A percentile compares a stretch with the other conserved stretches of the same genome.
Evolutionary conservation across 2,329 filamentous ascomycete species (phyloP).

Genomic region (Talaromyces sp.): DNA sequence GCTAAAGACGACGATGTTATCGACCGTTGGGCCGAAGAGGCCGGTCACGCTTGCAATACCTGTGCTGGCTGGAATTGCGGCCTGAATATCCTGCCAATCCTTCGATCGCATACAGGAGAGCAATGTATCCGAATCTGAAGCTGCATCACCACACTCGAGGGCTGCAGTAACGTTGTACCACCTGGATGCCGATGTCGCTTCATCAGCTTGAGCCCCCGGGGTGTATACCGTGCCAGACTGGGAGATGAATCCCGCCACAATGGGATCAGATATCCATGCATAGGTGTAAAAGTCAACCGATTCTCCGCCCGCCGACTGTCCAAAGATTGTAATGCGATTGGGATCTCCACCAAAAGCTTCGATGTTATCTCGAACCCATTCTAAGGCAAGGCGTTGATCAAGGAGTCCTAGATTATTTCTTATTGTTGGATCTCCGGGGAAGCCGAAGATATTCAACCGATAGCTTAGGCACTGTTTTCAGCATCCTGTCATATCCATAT

Average conservation of each 20-base stretch:
- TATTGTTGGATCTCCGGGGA: slow-evolving; percentile 7
- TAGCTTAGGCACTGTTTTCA: slow-evolving; percentile 1
- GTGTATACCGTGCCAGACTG: slow-evolving; percentile 10
- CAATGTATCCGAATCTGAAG: not conserved
- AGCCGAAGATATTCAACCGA: slow-evolving; percentile 12
- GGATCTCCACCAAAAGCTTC: slow-evolving; percentile 76
- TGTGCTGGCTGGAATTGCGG: not conserved
- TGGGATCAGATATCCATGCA: slow-evolving; percentile 13
- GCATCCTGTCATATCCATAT: no score
- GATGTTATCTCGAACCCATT: slow-evolving; percentile 78
- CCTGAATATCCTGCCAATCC: slow-evolving; percentile 3
- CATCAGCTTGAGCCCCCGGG: not conserved
- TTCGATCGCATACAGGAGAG: slow-evolving; percentile 12
- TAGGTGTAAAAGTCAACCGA: slow-evolving; percentile 48
- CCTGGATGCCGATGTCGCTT: not conserved
- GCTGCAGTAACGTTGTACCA: slow-evolving; percentile 10
- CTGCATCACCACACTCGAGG: slow-evolving; percentile 6
- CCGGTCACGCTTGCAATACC: slow-evolving; percentile 3
- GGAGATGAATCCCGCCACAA: slow-evolving; percentile 11
- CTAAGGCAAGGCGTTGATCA: slow-evolving; percentile 67
- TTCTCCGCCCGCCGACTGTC: slow-evolving; percentile 62
- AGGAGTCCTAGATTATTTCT: slow-evolving; percentile 63
- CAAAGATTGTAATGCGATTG: slow-evolving; percentile 72
- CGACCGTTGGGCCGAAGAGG: slow-evolving; percentile 9
- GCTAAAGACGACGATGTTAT: slow-evolving; percentile 8